Conservation (phyloP, 306 rosid genomes). For the Cicer pinnatifidum region DNA sequence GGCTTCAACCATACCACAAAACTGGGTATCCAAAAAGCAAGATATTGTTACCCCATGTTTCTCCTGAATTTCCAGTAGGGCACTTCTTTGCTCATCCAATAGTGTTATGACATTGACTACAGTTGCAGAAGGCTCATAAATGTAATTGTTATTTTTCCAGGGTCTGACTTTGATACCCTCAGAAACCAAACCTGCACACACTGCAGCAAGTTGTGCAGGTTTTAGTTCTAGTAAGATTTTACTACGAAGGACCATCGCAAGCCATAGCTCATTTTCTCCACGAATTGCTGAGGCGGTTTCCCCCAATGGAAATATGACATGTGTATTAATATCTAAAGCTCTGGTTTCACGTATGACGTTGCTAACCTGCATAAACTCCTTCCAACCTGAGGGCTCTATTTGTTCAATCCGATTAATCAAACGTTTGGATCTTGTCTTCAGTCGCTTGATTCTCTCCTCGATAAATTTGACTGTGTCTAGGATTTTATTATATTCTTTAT, state of each 20-base stretch:
- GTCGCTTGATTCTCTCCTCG: slow-evolving; percentile 82
- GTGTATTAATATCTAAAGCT: slow-evolving; percentile 77
- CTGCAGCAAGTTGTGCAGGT: slow-evolving; percentile 88
- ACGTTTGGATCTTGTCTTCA: slow-evolving; percentile 76
- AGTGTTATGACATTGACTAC: slow-evolving; percentile 55
- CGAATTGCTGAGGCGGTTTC: slow-evolving; percentile 94
- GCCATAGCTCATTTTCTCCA: slow-evolving; percentile 98
- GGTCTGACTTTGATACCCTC: slow-evolving; percentile 94
- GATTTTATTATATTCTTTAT: slow-evolving; percentile 78
- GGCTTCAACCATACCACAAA: slow-evolving; percentile 97
- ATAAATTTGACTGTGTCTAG: slow-evolving; percentile 60
- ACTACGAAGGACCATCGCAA: slow-evolving; percentile 89
- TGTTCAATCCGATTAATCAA: slow-evolving; percentile 78
- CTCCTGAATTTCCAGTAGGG: slow-evolving; percentile 67
- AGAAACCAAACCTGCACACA: slow-evolving; percentile 78
- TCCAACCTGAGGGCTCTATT: slow-evolving; percentile 99
- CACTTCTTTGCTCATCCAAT: slow-evolving; percentile 71
- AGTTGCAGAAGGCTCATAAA: slow-evolving; percentile 71
- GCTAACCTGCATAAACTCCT: slow-evolving; percentile 93
- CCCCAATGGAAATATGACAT: slow-evolving; percentile 79
- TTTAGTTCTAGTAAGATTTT: slow-evolving; percentile 71
- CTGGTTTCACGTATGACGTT: slow-evolving; percentile 86
- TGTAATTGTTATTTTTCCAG: slow-evolving; percentile 70
- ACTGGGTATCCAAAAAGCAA: slow-evolving; percentile 82
- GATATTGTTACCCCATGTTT: slow-evolving; percentile 71